These are phyloP conservation scores for Cunninghamia lanceolata DNA, from an alignment of 75 land plant genomes.

Conservation along the genomic window DNA sequence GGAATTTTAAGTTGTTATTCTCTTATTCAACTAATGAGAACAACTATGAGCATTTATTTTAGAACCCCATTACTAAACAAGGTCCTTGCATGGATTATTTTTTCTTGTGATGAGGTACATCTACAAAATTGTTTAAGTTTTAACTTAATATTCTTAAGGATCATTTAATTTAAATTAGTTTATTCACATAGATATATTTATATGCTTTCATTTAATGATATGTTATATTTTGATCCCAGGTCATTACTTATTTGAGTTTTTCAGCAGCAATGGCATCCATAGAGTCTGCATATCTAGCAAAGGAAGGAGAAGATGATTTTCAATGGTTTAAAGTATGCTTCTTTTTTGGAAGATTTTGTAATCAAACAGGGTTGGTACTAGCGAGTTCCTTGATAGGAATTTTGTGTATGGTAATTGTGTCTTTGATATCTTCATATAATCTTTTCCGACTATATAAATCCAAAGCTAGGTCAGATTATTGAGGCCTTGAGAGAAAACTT, in stretches of 20 bases:
- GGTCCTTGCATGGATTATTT: background rate
- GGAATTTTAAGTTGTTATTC: background rate
- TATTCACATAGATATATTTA: too few species aligned
- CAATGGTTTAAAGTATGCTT: background rate
- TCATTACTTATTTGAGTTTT: background rate
- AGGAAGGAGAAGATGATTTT: background rate
- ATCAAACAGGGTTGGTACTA: background rate
- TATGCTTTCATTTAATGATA: background rate
- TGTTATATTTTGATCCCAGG: background rate
- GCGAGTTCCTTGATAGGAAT: background rate
- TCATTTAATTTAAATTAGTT: background rate
- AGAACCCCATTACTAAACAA: background rate
- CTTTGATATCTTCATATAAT: background rate
- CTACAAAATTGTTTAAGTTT: too few species aligned
- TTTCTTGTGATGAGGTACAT: background rate
- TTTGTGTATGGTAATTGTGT: background rate
- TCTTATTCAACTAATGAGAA: background rate
- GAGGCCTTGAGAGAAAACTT: too few species aligned
- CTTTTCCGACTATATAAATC: background rate
- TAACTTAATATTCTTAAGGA: too few species aligned
- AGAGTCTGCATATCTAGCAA: background rate
- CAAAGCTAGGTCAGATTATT: too few species aligned
- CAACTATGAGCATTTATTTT: background rate
- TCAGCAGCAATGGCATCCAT: background rate
- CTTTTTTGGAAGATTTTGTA: background rate